Base-by-base conservation (phyloP, 2,329 filamentous ascomycete genomes). In the Dendrostoma leiphaemia region DNA sequence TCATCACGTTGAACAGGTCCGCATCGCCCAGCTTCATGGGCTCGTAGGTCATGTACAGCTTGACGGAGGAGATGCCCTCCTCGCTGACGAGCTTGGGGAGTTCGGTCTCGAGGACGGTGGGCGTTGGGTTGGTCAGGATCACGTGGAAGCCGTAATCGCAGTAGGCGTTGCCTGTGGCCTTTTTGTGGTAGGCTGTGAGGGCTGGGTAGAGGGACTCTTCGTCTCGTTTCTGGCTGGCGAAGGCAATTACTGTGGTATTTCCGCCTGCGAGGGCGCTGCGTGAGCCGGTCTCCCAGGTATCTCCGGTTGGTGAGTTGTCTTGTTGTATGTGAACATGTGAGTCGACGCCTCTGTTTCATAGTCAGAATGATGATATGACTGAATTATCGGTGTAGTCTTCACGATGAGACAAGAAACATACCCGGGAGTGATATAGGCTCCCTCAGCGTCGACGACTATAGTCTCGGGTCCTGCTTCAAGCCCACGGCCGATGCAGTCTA, bases 141-240 rank as follows among this genome's bases (percentile, higher is more conserved):
- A 79, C 64, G 57, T 84, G 80, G 59, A 82, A 80, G 3, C 76
- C 74, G 59, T 84, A 84, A 64, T 84, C 81, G 57, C 77, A 78
- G 62, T 80, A 83, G 32, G 56, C 45, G 23, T 58, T 58, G 0
- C 45, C 53, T 2, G 45, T 48, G 21, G 56, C 53, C 10, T 56
- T 55, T 12, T 17, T 53, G 31, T 58, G 56, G 28, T 58, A 58
- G 12, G 44, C 53, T 15, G 38, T 26, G 4, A 58, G 15, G 23
- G 53, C 56, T 6, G 56, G 56, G 31, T 48, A 58, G 69, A 81
- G 61, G 6, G 71, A 75, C 4, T 69, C 65, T 13, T 80, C 71
- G 2, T 66, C 60, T 24, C 74, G 75, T 32, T 71, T 67, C 61
- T 83, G 81, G 3, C 75, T 73, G 0, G 80, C 82, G 62, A 85